A percentile compares a stretch with the other conserved stretches of the same genome.
Conservation (phyloP, 1,139 yeast species). For the Magnusiomyces clavatus region DNA sequence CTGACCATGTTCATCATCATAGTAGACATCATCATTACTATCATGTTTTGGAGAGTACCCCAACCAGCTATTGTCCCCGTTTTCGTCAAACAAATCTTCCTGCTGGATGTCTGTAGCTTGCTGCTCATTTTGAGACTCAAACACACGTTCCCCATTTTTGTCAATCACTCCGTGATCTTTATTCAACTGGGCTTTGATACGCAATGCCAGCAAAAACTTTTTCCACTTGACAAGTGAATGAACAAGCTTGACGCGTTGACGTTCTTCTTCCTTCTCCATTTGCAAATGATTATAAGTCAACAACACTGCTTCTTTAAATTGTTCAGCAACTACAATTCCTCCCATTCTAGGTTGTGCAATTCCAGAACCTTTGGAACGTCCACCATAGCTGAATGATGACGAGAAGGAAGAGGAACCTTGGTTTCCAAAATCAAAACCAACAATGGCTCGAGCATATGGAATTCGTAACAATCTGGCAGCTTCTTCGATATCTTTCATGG, state of each 20-base stretch:
- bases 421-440: conserved; percentile 65
- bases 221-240: conserved; percentile 68
- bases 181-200: conserved; percentile 63
- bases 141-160: conserved; percentile 12
- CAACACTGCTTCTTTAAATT: conserved; percentile 58
- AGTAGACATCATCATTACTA: neutral
- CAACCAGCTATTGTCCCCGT: conserved; percentile 5
- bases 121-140: neutral
- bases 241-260: conserved; percentile 39
- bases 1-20: neutral
- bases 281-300: conserved; percentile 48
- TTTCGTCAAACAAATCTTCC: conserved; percentile 1
- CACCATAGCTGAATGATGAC: conserved; percentile 1
- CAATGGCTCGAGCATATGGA: conserved; percentile 82
- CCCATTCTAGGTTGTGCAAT: conserved; percentile 59
- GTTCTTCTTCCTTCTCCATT: conserved; percentile 47
- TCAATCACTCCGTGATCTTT: conserved; percentile 54
- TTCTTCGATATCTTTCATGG: conserved; percentile 45
- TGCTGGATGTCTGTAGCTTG: neutral
- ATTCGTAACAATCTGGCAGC: conserved; percentile 68
- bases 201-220: conserved; percentile 56
- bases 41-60: neutral
- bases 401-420: conserved; percentile 10
- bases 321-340: conserved; percentile 68
- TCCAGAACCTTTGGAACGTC: neutral